These are phyloP conservation scores for Luffa acutangula DNA, from an alignment of 306 rosid genomes.

Conservation along the genomic window DNA sequence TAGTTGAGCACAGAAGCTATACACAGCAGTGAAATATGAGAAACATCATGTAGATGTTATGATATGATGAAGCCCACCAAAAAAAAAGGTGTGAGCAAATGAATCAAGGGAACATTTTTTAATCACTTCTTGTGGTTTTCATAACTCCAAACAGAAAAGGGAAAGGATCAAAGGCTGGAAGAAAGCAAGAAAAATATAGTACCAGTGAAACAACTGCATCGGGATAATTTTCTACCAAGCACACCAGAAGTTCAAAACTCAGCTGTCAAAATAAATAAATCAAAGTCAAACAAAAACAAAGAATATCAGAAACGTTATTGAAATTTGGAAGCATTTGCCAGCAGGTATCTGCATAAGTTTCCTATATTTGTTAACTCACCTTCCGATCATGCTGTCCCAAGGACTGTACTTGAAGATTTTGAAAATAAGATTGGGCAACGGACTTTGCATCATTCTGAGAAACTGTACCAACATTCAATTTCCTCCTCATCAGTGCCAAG, in stretches of 20 bases:
- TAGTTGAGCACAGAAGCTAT: not conserved
- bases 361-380: constrained; percentile 25
- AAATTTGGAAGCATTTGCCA: not conserved
- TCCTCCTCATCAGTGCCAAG: constrained; percentile 73
- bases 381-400: constrained; percentile 81
- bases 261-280: constrained; percentile 54
- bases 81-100: not conserved
- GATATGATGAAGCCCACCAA: not conserved
- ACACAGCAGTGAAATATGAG: not conserved
- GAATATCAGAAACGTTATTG: not conserved
- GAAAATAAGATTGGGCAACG: constrained; percentile 48
- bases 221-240: constrained; percentile 47
- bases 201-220: constrained; percentile 63
- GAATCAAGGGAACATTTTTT: constrained; percentile 2
- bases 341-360: constrained; percentile 3
- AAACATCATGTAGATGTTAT: not conserved
- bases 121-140: not conserved
- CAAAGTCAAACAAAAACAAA: not conserved
- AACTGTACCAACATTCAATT: constrained; percentile 42
- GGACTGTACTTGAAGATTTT: constrained; percentile 71
- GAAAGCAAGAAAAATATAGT: constrained; percentile 19
- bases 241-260: constrained; percentile 74
- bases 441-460: constrained; percentile 59
- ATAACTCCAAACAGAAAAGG: not conserved
- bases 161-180: constrained; percentile 14